Percentiles rank a stretch among this genome's conserved stretches.
These are phyloP conservation scores for Noccaea caerulescens DNA, from an alignment of 345 rosid species.

Conservation along the genomic window DNA sequence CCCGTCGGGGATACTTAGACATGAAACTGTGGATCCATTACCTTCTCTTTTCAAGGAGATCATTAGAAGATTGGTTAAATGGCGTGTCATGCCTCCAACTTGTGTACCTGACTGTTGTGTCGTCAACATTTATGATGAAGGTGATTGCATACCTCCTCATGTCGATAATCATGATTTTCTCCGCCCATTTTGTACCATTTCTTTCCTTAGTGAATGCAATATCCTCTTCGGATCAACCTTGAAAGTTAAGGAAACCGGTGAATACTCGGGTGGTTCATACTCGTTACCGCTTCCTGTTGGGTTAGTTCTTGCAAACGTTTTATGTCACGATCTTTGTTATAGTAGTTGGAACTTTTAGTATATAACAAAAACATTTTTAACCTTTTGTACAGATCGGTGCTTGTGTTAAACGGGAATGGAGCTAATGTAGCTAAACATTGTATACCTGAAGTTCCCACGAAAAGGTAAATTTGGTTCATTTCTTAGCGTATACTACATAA, in stretches of 20 bases:
- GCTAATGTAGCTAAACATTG: conserved; percentile 65
- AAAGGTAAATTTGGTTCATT: conserved; percentile 39
- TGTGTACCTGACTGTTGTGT: conserved; percentile 66
- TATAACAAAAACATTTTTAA: background rate
- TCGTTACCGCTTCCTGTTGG: conserved; percentile 56
- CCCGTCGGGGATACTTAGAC: conserved; percentile 54
- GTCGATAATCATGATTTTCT: conserved; percentile 61
- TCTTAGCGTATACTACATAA: background rate
- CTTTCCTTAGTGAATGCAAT: conserved; percentile 54
- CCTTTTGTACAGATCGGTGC: conserved; percentile 52
- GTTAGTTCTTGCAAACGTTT: conserved; percentile 32
- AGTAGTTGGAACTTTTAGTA: background rate
- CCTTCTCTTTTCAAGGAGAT: conserved; percentile 53
- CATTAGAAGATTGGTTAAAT: conserved; percentile 57
- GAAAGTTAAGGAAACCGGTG: conserved; percentile 52
- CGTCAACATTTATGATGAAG: conserved; percentile 66
- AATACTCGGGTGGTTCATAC: conserved; percentile 52
- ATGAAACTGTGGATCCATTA: conserved; percentile 61
- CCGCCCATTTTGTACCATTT: conserved; percentile 64
- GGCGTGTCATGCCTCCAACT: conserved; percentile 58
- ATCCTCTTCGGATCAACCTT: conserved; percentile 58
- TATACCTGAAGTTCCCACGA: conserved; percentile 57
- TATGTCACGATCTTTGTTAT: background rate
- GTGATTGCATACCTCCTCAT: conserved; percentile 74
- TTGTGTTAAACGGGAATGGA: conserved; percentile 59